Base-by-base conservation (phyloP, 2,329 filamentous ascomycete species). In the Coniochaeta hoffmannii region DNA sequence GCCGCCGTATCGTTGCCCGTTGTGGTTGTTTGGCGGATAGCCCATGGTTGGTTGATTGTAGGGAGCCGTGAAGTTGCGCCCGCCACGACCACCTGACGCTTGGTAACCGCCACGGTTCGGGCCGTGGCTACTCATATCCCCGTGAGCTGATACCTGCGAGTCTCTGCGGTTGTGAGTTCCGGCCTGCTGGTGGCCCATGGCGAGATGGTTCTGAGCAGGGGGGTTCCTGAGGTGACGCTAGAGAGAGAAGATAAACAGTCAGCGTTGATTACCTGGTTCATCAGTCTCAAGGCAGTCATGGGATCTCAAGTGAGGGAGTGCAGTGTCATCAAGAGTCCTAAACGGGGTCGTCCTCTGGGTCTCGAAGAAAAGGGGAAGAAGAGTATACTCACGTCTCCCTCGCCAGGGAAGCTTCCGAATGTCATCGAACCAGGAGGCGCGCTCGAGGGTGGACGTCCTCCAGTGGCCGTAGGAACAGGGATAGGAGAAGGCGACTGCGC, bases 401-500 rank as follows among this genome's bases (percentile, higher is more conserved):
- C 89, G 65, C 85, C 86, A 64, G 81, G 84, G 63, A 93, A 86
- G 73, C 88, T 92, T 61, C 92, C 92, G 76, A 96, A 97, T 53
- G 89, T 82, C 70, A 87, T 85, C 66, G 84, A 32, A 15, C 24
- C 24, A 86, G 50, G 71, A 82, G 62, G 87, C 84, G 61, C 85
- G 85, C 62, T 86, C 80, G 61, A 90, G 80, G 60, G 82, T 82
- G 32, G 90, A 87, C 46, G 91, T 90, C 63, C 92, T 92, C 65
- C 90, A 90, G 63, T 91, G 90, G 66, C 91, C 94, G 66, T 86
- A 89, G 32, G 87, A 86, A 71, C 93, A 89, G 94, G 93, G 64
- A 97, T 97, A 4, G 94, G 94, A 41, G 90, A 93, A 4, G 94
- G 94, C 49, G 93, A 97, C 63, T 88, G 87, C 51, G 89, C 86